Percentiles rank a stretch among this genome's conserved stretches.
Conservation (phyloP, 805 yeast genomes). For the Suhomyces pyralidae region DNA sequence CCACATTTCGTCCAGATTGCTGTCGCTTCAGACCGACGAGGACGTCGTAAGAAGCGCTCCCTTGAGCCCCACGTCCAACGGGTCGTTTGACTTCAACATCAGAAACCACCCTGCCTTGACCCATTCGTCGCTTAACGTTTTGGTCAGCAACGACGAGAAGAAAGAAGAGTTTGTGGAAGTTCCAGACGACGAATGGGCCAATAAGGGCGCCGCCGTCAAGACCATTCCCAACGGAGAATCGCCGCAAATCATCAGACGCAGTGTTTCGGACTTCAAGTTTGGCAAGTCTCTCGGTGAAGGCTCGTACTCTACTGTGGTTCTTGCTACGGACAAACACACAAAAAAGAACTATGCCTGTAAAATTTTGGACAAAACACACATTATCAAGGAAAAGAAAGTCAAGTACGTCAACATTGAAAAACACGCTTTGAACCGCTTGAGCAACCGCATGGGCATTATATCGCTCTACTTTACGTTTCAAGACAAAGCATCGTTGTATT, state of each 20-base stretch:
- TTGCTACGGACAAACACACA: conserved; percentile 50
- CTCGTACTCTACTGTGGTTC: conserved; percentile 43
- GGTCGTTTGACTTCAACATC: conserved; percentile 31
- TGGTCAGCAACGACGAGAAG: conserved; percentile 11
- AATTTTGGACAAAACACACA: conserved; percentile 70
- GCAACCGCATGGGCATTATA: conserved; percentile 58
- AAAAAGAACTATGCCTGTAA: conserved; percentile 68
- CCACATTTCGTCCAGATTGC: conserved; percentile 25
- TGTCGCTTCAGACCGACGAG: conserved; percentile 16
- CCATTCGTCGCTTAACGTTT: conserved; percentile 35
- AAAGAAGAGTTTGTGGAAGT: background rate
- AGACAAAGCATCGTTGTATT: conserved; percentile 69
- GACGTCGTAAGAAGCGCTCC: conserved; percentile 23
- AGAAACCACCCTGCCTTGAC: conserved; percentile 24
- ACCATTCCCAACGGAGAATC: conserved; percentile 15
- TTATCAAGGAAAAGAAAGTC: conserved; percentile 77
- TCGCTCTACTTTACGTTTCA: conserved; percentile 76
- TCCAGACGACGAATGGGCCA: conserved; percentile 25
- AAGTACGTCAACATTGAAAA: conserved; percentile 83
- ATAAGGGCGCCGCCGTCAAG: conserved; percentile 35
- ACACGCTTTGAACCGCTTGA: conserved; percentile 69
- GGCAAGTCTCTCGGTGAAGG: conserved; percentile 46
- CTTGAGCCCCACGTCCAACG: conserved; percentile 24
- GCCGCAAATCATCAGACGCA: conserved; percentile 29
- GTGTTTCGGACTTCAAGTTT: conserved; percentile 40